Percentiles rank a stretch among this genome's conserved stretches.
These are phyloP conservation scores for Mycena leptocephala DNA, from an alignment of 768 basidiomycete genomes.

Conservation along the genomic window DNA sequence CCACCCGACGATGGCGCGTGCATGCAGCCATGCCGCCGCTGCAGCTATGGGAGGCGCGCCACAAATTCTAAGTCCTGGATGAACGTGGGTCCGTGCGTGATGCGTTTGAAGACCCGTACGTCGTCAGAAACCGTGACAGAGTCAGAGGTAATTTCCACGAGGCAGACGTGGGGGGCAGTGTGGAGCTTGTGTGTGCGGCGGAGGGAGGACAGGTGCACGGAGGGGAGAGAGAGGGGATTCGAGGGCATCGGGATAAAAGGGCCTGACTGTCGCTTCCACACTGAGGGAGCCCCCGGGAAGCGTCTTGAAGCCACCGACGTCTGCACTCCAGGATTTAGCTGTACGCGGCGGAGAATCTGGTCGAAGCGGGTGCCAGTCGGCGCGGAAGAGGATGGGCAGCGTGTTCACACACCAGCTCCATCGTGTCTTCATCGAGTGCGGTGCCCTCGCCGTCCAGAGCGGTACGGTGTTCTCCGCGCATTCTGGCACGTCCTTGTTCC, in stretches of 20 bases:
- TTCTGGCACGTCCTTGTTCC: neutral
- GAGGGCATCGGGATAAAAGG: neutral
- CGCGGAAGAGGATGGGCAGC: neutral
- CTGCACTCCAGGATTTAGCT: neutral
- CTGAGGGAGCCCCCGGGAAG: neutral
- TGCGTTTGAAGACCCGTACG: neutral
- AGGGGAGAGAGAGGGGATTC: neutral
- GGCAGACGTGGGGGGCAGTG: no score
- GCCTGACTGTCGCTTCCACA: neutral
- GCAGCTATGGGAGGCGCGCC: slow-evolving; percentile 4
- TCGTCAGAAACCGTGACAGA: neutral
- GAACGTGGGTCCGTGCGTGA: neutral
- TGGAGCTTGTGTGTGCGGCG: neutral
- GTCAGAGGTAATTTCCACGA: neutral
- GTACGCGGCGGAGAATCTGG: slow-evolving; percentile 8
- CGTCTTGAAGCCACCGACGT: slow-evolving; percentile 4
- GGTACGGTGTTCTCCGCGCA: slow-evolving; percentile 12
- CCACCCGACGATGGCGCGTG: neutral
- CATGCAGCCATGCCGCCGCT: slow-evolving; percentile 6
- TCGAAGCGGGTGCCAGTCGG: neutral
- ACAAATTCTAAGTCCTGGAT: neutral
- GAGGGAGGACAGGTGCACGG: slow-evolving; percentile 10
- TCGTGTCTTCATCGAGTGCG: neutral
- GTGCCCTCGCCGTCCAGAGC: neutral
- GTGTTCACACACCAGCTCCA: slow-evolving; percentile 1